Conservation (phyloP, 768 basidiomycete species). For the Tricholoma hemisulphureum region DNA sequence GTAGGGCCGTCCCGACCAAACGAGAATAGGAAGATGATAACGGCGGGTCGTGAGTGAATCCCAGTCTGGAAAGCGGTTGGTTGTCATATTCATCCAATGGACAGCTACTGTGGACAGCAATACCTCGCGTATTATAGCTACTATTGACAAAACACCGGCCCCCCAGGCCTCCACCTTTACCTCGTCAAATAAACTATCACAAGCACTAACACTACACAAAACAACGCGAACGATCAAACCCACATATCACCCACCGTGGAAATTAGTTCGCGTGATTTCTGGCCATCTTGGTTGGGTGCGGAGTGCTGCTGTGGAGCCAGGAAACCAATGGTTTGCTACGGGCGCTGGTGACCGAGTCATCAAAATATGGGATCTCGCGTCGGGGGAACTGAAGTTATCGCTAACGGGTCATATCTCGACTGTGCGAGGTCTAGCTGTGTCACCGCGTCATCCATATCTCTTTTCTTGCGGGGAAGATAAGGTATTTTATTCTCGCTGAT, state of each 20-base stretch:
- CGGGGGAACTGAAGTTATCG: slow-evolving; percentile 95
- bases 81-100: slow-evolving; percentile 5
- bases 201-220: slow-evolving; percentile 89
- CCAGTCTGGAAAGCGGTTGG: slow-evolving; percentile 4
- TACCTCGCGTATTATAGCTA: slow-evolving; percentile 67
- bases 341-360: slow-evolving; percentile 98
- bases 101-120: slow-evolving; percentile 43
- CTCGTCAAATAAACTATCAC: slow-evolving; percentile 68
- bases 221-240: slow-evolving; percentile 93
- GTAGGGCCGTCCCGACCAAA: slow-evolving; percentile 79
- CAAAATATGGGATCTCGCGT: slow-evolving; percentile 98
- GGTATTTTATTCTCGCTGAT: slow-evolving; percentile 41
- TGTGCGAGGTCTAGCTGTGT: slow-evolving; percentile 91
- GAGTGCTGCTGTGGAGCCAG: slow-evolving; percentile 93
- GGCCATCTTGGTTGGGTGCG: slow-evolving; percentile 99
- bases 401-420: slow-evolving; percentile 98
- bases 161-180: slow-evolving; percentile 69
- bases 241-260: slow-evolving; percentile 95
- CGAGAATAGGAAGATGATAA: slow-evolving; percentile 63
- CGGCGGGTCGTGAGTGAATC: slow-evolving; percentile 58
- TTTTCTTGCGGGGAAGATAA: slow-evolving; percentile 99
- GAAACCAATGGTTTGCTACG: slow-evolving; percentile 98
- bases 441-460: slow-evolving; percentile 89
- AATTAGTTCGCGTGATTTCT: slow-evolving; percentile 92
- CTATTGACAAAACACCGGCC: slow-evolving; percentile 71